These are phyloP conservation scores for Xylaria palmicola DNA, from an alignment of 495 filamentous ascomycete genomes.

Conservation along the genomic window DNA sequence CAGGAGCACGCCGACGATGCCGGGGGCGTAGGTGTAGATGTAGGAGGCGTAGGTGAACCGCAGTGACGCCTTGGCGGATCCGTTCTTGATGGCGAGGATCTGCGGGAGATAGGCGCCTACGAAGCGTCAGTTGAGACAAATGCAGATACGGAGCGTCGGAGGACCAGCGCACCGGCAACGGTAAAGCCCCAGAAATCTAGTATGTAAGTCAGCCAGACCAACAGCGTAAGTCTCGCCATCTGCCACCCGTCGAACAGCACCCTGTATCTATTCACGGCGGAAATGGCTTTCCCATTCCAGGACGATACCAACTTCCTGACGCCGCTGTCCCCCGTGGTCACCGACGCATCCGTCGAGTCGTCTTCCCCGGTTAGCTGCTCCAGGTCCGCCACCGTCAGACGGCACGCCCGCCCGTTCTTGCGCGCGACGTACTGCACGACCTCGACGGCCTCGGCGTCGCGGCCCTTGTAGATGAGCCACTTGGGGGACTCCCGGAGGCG, in stretches of 20 bases:
- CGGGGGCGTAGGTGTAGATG: constrained; percentile 46
- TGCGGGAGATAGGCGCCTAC: constrained; percentile 41
- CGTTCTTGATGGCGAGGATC: constrained; percentile 42
- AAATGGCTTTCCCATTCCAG: background rate
- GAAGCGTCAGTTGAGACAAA: background rate
- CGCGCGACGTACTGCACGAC: constrained; percentile 42
- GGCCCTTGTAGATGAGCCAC: constrained; percentile 43
- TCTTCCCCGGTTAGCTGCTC: background rate
- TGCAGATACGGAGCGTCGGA: background rate
- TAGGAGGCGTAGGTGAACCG: constrained; percentile 41
- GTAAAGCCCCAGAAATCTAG: constrained; percentile 15
- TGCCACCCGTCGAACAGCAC: constrained; percentile 1
- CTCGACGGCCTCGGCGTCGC: constrained; percentile 41
- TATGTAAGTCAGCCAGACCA: constrained; percentile 13
- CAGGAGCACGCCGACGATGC: constrained; percentile 43
- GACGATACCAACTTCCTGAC: background rate
- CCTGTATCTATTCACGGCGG: background rate
- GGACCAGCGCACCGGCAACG: background rate
- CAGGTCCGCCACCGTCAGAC: constrained; percentile 3
- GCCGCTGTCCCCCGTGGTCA: background rate
- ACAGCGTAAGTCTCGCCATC: constrained; percentile 6
- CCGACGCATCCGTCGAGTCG: background rate
- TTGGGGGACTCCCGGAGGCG: constrained; percentile 48
- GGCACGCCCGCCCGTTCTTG: constrained; percentile 27
- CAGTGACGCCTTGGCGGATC: constrained; percentile 23